Evolutionary conservation across 2,329 filamentous ascomycete species (phyloP).

Genomic region (Fusarium verrucosum): DNA sequence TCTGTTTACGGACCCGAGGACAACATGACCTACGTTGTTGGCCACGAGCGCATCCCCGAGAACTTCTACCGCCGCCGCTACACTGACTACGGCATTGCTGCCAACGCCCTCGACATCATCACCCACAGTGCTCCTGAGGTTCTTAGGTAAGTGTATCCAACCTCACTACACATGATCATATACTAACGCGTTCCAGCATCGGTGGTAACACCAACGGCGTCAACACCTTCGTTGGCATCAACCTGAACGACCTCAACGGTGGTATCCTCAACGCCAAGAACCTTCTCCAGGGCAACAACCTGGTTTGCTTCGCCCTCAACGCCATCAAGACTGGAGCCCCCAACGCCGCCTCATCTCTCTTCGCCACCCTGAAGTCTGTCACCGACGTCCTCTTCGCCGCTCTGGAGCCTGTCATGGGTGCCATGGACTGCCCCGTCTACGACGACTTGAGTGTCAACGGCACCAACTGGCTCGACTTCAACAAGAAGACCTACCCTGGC

Average conservation of each 20-base stretch:
- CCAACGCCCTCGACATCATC: constrained; percentile 53
- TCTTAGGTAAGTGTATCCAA: constrained; percentile 24
- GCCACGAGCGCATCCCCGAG: constrained; percentile 61
- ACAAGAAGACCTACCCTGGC: constrained; percentile 31
- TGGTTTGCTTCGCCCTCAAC: constrained; percentile 53
- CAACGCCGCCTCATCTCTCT: constrained; percentile 53
- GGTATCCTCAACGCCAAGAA: constrained; percentile 55
- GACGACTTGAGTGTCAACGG: constrained; percentile 33
- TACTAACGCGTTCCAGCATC: constrained; percentile 46
- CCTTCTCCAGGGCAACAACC: constrained; percentile 58
- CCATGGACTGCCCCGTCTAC: constrained; percentile 28
- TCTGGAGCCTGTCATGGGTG: constrained; percentile 33
- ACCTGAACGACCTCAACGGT: constrained; percentile 54
- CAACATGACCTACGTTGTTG: constrained; percentile 54
- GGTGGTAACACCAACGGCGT: constrained; percentile 63
- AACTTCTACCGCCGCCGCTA: constrained; percentile 59
- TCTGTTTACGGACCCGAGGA: constrained; percentile 52
- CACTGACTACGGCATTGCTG: constrained; percentile 58
- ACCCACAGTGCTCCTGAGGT: constrained; percentile 54
- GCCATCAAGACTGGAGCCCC: constrained; percentile 53
- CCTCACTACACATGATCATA: accelerated
- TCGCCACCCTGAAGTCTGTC: constrained; percentile 43
- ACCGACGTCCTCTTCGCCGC: constrained; percentile 30
- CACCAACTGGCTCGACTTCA: constrained; percentile 35
- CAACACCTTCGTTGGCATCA: constrained; percentile 60